phyloP scores from a whole-genome alignment of 108 stramenopile genomes.

The Cyclotella sp. region DNA sequence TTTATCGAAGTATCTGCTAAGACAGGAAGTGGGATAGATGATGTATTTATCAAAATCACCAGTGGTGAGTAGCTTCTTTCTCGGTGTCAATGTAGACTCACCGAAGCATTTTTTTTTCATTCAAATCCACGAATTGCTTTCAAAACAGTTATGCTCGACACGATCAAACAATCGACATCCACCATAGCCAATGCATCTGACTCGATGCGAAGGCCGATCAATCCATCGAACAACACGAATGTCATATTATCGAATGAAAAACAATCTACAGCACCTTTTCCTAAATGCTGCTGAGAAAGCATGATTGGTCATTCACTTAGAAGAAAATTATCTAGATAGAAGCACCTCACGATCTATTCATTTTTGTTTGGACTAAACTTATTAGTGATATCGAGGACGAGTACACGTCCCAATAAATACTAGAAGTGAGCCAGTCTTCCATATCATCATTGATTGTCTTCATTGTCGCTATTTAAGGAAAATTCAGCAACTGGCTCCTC shows the following conservation, averaged over 20 bases:
- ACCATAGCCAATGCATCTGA: slow-evolving; percentile 23
- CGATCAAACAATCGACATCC: slow-evolving; percentile 30
- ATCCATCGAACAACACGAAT: not conserved
- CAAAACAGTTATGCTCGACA: slow-evolving; percentile 28
- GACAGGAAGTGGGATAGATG: slow-evolving; percentile 35
- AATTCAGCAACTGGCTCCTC: slow-evolving; percentile 48
- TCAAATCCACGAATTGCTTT: not conserved
- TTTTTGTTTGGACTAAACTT: too few species aligned
- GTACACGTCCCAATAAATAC: too few species aligned
- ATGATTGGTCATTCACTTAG: not conserved
- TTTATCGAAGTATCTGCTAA: slow-evolving; percentile 87
- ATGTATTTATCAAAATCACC: slow-evolving; percentile 38
- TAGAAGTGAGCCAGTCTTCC: not conserved
- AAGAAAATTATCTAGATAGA: too few species aligned
- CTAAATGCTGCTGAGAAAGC: slow-evolving; percentile 22
- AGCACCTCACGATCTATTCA: too few species aligned
- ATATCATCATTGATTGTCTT: slow-evolving; percentile 15
- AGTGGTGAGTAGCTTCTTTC: slow-evolving; percentile 4
- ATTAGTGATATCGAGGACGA: too few species aligned
- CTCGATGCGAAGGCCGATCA: slow-evolving; percentile 10
- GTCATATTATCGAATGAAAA: not conserved
- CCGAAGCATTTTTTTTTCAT: not conserved
- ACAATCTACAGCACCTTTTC: not conserved
- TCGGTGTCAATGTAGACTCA: not conserved
- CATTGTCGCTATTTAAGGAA: slow-evolving; percentile 32